Percentiles rank a stretch among this genome's conserved stretches.
Evolutionary conservation across 805 yeast genomes (phyloP).

Genomic region (Saturnispora silvae): DNA sequence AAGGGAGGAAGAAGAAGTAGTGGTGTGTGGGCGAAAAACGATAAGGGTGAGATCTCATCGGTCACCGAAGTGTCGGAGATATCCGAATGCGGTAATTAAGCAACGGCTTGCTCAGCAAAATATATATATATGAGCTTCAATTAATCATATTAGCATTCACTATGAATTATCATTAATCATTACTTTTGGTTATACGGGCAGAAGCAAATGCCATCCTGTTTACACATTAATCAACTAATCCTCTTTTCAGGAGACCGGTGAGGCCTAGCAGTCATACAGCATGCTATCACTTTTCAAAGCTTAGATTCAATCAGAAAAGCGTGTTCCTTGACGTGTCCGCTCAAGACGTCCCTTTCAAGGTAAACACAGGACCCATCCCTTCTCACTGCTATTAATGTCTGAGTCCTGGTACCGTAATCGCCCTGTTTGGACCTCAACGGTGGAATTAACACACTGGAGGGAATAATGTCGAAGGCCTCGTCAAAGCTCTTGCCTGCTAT

Average conservation of each 20-base stretch:
- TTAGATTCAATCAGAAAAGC: background rate
- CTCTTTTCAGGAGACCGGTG: too few species aligned
- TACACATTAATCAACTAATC: too few species aligned
- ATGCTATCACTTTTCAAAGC: too few species aligned
- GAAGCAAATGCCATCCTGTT: too few species aligned
- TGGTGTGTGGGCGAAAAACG: background rate
- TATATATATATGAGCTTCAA: too few species aligned
- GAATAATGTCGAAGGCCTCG: conserved; percentile 2
- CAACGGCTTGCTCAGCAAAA: too few species aligned
- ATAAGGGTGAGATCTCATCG: background rate
- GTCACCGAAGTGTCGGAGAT: background rate
- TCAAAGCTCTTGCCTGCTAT: background rate
- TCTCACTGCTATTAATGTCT: conserved; percentile 10
- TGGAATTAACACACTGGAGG: conserved; percentile 8
- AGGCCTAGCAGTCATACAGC: too few species aligned
- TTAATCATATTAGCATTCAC: too few species aligned
- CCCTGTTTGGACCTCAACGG: conserved; percentile 3
- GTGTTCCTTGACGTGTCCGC: background rate
- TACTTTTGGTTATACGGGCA: too few species aligned
- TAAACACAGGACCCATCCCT: background rate
- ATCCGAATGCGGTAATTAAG: too few species aligned
- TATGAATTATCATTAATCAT: too few species aligned
- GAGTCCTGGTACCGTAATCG: conserved; percentile 12
- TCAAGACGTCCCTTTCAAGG: background rate
- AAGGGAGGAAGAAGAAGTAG: background rate